These are phyloP conservation scores for Venturiaceae sp. DNA, from an alignment of 2,329 filamentous ascomycete genomes.

Conservation along the genomic window DNA sequence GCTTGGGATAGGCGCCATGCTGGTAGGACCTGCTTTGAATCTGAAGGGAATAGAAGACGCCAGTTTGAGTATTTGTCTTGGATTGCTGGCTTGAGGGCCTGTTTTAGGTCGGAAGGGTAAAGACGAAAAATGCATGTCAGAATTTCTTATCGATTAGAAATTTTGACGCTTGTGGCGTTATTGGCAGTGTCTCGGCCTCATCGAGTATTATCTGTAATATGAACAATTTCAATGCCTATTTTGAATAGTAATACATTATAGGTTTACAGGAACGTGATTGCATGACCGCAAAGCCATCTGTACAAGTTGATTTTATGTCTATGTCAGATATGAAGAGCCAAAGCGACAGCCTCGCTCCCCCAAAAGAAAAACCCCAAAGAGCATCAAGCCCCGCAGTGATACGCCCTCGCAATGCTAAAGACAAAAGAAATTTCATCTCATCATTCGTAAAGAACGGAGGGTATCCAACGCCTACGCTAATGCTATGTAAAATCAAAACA, in stretches of 20 bases:
- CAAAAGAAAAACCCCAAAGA: not conserved
- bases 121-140: not conserved
- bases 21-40: constrained; percentile 67
- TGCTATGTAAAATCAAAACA: constrained; percentile 23
- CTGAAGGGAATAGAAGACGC: constrained; percentile 49
- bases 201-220: too few species aligned
- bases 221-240: too few species aligned
- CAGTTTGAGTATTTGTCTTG: not conserved
- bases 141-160: too few species aligned
- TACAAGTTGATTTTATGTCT: too few species aligned
- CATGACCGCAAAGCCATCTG: too few species aligned
- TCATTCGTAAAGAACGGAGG: constrained; percentile 11
- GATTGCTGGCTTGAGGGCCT: not conserved
- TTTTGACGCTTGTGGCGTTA: too few species aligned
- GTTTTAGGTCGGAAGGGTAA: not conserved
- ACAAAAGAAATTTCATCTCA: not conserved
- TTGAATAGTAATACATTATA: too few species aligned
- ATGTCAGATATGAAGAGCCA: too few species aligned
- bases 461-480: constrained; percentile 17
- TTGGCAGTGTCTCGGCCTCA: too few species aligned
- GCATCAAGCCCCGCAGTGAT: not conserved
- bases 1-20: constrained; percentile 59
- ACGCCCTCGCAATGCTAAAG: not conserved
- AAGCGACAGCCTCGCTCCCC: not conserved
- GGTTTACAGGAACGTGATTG: too few species aligned